Evolutionary conservation across 371 early-diverging fungal species (phyloP), one percentile per base, ranked within the genome.

Genomic region (Rhizopus sp.): DNA sequence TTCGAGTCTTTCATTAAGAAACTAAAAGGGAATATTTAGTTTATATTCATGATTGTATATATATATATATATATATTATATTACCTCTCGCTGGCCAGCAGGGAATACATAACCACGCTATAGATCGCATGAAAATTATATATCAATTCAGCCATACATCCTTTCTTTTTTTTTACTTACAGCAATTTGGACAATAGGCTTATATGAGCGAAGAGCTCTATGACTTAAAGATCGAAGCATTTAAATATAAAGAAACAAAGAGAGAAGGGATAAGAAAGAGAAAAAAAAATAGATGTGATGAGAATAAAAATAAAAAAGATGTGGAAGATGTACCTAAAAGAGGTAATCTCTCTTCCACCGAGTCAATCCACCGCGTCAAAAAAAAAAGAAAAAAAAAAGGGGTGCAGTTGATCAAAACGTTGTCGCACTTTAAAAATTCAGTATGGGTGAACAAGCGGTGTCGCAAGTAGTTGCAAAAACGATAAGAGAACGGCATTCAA

Each of bases 1-100:
- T 51, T 82, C 76, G 60, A 93, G 70, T 50, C 82, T 81, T 50
- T 77, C 72, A 71, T 91, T 92, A 38, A 92, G 81, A 51, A 83
- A 77, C 81, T 84, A 63, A 7, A 45, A n/a, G 13, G 12, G 23
- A 34, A 15, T 23, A 23, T 49, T 34, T 47, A 35, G 33, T 15
- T 35, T 23, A 5, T 1, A 16, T 16, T 23, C 8, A 10, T 17
- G 4, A 30, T 13, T 37, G 17, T 7, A 37, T 45, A 7, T 29
- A 7, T 31, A 7, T 29, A 7, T 31, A 7, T 29, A 7, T 31
- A 15, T 31, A 7, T 29, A 7, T 31, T 29, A 10, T 33, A 23
- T 23, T 72, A 83, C 81, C 72, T 85, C 83, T 60, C 71, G 75
- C 66, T 84, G 85, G 44, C 85, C 85, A 62, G 81, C 80, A 72